A percentile compares a stretch with the other conserved stretches of the same genome.
These are phyloP conservation scores for Backusella tuberculispora DNA, from an alignment of 192 early-diverging fungal species.

Conservation along the genomic window DNA sequence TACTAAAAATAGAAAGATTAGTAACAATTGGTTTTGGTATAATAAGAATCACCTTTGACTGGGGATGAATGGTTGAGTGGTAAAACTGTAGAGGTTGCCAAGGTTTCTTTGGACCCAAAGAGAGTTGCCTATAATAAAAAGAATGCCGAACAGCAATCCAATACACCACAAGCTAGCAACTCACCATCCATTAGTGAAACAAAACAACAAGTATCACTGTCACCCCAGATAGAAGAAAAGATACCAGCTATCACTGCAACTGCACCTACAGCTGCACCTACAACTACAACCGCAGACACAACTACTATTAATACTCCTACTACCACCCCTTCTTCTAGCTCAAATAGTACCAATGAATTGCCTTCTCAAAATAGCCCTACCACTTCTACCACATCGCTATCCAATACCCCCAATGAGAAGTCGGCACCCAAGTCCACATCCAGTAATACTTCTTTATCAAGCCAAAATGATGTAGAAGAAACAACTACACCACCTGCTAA, in stretches of 20 bases:
- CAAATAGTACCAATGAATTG: neutral
- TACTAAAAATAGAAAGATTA: neutral
- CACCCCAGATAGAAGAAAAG: conserved; percentile 17
- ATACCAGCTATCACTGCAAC: neutral
- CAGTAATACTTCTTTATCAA: neutral
- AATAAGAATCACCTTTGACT: conserved; percentile 51
- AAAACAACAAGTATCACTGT: neutral
- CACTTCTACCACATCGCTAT: neutral
- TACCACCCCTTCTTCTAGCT: neutral
- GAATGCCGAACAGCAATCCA: neutral
- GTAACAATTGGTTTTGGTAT: neutral
- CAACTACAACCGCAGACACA: neutral
- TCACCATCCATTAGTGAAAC: neutral
- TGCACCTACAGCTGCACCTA: too few relatives aligned
- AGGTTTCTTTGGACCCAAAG: conserved; percentile 54
- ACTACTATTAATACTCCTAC: neutral
- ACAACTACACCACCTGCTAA: neutral
- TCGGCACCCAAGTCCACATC: neutral
- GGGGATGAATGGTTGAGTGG: conserved; percentile 64
- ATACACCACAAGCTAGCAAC: neutral
- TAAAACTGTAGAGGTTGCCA: conserved; percentile 47
- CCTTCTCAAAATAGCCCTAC: neutral
- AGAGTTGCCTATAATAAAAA: conserved; percentile 2
- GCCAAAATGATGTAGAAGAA: conserved; percentile 7
- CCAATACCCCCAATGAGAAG: neutral